Conservation (phyloP, 768 basidiomycete species). For the Panus rudis region DNA sequence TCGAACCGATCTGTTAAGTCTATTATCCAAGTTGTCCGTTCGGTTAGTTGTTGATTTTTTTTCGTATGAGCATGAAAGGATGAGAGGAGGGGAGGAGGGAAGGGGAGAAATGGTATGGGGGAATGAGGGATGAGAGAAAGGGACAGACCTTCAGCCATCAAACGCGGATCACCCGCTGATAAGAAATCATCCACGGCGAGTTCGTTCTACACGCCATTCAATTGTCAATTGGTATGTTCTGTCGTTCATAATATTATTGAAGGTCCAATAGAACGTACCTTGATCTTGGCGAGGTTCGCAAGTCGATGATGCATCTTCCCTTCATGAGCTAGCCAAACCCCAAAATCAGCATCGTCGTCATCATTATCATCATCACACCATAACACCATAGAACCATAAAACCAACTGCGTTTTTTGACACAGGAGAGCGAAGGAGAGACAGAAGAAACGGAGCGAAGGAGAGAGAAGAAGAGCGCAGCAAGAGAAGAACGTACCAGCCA, state of each 20-base stretch:
- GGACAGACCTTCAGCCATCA: constrained; percentile 58
- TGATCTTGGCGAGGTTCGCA: constrained; percentile 85
- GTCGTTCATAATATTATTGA: neutral
- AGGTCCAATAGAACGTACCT: constrained; percentile 34
- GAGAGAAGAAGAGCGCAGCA: neutral
- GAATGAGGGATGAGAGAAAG: too few species aligned
- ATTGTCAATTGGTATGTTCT: neutral
- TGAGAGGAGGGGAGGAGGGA: too few species aligned
- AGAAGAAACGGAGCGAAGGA: too few species aligned
- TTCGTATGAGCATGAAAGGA: too few species aligned
- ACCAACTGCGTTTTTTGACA: too few species aligned
- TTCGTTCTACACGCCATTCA: constrained; percentile 43
- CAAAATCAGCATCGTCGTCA: neutral
- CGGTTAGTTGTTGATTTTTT: neutral
- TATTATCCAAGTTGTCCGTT: constrained; percentile 19
- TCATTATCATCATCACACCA: too few species aligned
- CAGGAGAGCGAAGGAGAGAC: too few species aligned
- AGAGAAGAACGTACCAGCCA: constrained; percentile 53
- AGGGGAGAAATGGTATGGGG: too few species aligned
- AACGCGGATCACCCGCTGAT: constrained; percentile 51
- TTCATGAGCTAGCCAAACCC: constrained; percentile 59
- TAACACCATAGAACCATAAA: too few species aligned
- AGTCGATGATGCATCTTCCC: constrained; percentile 71
- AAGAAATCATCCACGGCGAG: constrained; percentile 77
- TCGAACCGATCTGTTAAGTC: constrained; percentile 89